These are phyloP conservation scores for Penicillium oxalicum DNA, from an alignment of 2,329 filamentous ascomycete genomes.

Conservation along the genomic window DNA sequence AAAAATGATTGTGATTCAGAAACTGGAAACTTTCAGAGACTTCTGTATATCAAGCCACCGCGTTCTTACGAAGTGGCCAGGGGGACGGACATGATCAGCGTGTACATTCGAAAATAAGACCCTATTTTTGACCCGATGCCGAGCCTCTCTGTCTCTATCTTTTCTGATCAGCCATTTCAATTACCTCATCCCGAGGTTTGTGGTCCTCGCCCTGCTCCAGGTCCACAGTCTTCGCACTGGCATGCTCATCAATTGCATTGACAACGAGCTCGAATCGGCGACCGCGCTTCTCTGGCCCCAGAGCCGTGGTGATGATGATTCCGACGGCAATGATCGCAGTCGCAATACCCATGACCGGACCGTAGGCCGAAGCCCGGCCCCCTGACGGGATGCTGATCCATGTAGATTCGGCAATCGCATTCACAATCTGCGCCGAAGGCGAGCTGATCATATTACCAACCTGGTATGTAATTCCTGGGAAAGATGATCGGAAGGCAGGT, in stretches of 20 bases:
- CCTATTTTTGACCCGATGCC: not conserved
- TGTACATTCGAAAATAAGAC: slow-evolving; percentile 19
- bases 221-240: slow-evolving; percentile 14
- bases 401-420: slow-evolving; percentile 61
- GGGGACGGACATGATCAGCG: slow-evolving; percentile 33
- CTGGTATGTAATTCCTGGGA: slow-evolving; percentile 67
- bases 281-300: slow-evolving; percentile 70
- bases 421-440: slow-evolving; percentile 71
- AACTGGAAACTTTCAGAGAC: slow-evolving; percentile 22
- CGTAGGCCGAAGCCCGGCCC: slow-evolving; percentile 61
- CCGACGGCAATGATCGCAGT: slow-evolving; percentile 70
- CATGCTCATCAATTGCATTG: slow-evolving; percentile 33
- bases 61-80: slow-evolving; percentile 29
- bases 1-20: not conserved
- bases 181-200: slow-evolving; percentile 20
- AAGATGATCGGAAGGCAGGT: slow-evolving; percentile 61
- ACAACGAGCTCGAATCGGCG: slow-evolving; percentile 60
- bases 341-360: slow-evolving; percentile 67
- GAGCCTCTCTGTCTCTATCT: not conserved
- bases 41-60: slow-evolving; percentile 27
- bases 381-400: slow-evolving; percentile 52
- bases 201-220: slow-evolving; percentile 17
- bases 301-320: slow-evolving; percentile 60
- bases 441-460: slow-evolving; percentile 59
- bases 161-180: slow-evolving; percentile 18